phyloP scores from a whole-genome alignment of 169 alveolate genomes.

The Eimeria nieschulzi region DNA sequence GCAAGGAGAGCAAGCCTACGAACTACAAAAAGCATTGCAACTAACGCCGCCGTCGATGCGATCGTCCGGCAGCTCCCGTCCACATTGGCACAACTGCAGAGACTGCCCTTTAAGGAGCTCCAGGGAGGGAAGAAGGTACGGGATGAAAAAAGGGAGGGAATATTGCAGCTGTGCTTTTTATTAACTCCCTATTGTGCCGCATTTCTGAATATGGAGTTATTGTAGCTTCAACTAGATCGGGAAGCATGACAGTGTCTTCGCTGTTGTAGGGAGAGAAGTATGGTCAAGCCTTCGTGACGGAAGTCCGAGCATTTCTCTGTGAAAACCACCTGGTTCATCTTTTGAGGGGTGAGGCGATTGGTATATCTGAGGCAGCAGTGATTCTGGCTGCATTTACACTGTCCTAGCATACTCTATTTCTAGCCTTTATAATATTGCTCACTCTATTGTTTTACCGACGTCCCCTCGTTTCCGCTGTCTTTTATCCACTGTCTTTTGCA shows the following conservation, averaged over 20 bases:
- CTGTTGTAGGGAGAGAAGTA: background rate
- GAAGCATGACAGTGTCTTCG: background rate
- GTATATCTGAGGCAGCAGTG: background rate
- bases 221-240: too few relatives aligned
- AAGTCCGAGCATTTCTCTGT: conserved; percentile 22
- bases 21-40: conserved; percentile 13
- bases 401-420: background rate
- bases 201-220: too few relatives aligned
- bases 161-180: too few relatives aligned
- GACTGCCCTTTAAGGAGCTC: conserved; percentile 18
- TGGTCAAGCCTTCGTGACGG: conserved; percentile 29
- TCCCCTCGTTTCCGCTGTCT: background rate
- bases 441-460: background rate
- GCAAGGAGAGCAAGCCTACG: background rate
- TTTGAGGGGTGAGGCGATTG: background rate
- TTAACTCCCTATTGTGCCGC: too few relatives aligned
- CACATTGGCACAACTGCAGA: background rate
- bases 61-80: background rate
- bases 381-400: background rate
- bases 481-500: background rate
- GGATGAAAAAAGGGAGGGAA: background rate
- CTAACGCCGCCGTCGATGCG: conserved; percentile 6
- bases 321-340: conserved; percentile 23
- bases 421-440: background rate
- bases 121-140: conserved; percentile 29